These are phyloP conservation scores for Blepharisma japonicum DNA, from an alignment of 73 alveolate genomes.

Conservation along the genomic window DNA sequence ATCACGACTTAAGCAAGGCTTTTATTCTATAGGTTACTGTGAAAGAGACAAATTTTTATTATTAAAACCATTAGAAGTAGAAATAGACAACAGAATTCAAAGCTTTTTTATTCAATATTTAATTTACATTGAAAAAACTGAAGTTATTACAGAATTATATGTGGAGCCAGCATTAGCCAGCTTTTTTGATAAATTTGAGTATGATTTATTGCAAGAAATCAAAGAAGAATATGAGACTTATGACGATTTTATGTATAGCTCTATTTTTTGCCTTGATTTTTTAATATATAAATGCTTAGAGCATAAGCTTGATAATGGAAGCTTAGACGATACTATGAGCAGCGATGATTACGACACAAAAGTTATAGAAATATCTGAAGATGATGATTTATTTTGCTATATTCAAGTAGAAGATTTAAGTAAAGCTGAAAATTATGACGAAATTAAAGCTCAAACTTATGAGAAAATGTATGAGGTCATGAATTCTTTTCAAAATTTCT, in stretches of 20 bases:
- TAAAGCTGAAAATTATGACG: neutral
- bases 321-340: neutral
- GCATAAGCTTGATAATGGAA: neutral
- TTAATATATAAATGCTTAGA: neutral
- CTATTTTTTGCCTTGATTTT: neutral
- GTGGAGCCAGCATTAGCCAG: neutral
- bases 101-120: constrained; percentile 4
- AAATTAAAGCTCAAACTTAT: neutral
- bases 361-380: neutral
- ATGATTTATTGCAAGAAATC: neutral
- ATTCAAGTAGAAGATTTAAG: neutral
- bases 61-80: neutral
- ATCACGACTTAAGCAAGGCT: neutral
- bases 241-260: neutral
- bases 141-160: constrained; percentile 5
- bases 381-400: constrained; percentile 15
- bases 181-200: neutral
- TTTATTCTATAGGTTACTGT: constrained; percentile 12
- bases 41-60: neutral
- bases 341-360: neutral
- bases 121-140: neutral
- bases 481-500: neutral
- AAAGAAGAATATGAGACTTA: neutral
- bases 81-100: neutral
- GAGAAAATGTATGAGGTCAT: neutral